These are phyloP conservation scores for Podospora australis DNA, from an alignment of 495 filamentous ascomycete species.

Conservation along the genomic window DNA sequence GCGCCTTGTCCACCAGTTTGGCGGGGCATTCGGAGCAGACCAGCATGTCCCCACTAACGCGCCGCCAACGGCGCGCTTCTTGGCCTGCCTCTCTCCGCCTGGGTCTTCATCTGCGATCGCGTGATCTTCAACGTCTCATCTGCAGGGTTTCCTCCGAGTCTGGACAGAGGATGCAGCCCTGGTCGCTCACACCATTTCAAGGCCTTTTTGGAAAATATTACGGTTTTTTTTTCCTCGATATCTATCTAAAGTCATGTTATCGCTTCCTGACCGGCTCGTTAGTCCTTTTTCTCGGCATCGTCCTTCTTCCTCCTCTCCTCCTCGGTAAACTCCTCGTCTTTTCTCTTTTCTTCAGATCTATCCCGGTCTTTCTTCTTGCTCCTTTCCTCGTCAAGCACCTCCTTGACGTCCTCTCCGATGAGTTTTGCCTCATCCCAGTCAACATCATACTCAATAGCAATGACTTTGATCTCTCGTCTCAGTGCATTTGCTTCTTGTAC, in stretches of 20 bases:
- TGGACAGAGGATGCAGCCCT: no score
- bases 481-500: slow-evolving; percentile 78
- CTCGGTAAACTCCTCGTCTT: slow-evolving; percentile 44
- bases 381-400: slow-evolving; percentile 60
- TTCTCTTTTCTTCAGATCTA: slow-evolving; percentile 26
- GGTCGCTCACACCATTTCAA: no score
- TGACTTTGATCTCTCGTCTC: slow-evolving; percentile 69
- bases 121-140: no score
- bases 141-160: no score
- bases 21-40: no score
- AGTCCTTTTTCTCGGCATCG: slow-evolving; percentile 8
- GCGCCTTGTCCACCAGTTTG: neutral
- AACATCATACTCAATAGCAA: slow-evolving; percentile 87
- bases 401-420: slow-evolving; percentile 64
- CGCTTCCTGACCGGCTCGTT: slow-evolving; percentile 1
- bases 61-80: neutral
- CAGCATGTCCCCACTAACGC: slow-evolving; percentile 1
- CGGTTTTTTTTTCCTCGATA: neutral
- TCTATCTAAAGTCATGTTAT: neutral
- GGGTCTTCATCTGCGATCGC: no score
- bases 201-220: no score
- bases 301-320: slow-evolving; percentile 37
- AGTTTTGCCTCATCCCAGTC: slow-evolving; percentile 84
- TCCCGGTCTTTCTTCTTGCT: slow-evolving; percentile 29
- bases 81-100: no score